Evolutionary conservation across 106 monocot genomes (phyloP).

Genomic region (Cymbidium sinense): DNA sequence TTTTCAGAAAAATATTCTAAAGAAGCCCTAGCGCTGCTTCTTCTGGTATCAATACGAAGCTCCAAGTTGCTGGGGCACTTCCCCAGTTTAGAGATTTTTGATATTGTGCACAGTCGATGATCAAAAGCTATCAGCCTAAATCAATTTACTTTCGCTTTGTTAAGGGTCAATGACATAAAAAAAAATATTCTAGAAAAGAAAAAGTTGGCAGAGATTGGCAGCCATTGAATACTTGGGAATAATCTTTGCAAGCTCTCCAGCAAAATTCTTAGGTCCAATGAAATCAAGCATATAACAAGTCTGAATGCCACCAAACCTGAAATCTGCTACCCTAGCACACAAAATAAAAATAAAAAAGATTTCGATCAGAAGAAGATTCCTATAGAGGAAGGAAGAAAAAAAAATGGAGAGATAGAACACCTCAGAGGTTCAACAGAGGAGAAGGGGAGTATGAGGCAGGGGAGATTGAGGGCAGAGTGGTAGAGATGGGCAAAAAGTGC

Average conservation of each 20-base stretch:
- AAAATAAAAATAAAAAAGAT: background rate
- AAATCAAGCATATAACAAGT: conserved; percentile 83
- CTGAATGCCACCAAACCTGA: conserved; percentile 26
- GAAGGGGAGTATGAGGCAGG: conserved; percentile 62
- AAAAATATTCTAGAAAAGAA: too few relatives aligned
- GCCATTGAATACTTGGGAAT: conserved; percentile 33
- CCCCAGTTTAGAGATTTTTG: conserved; percentile 25
- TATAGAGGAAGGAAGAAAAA: background rate
- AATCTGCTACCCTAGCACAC: conserved; percentile 43
- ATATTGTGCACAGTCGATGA: conserved; percentile 39
- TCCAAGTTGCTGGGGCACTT: conserved; percentile 42
- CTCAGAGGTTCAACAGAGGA: conserved; percentile 70
- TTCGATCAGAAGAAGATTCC: background rate
- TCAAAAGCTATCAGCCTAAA: conserved; percentile 75
- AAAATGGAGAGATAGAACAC: conserved; percentile 9
- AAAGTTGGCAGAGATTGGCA: background rate
- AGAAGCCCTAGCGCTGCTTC: conserved; percentile 42
- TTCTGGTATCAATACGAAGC: conserved; percentile 47
- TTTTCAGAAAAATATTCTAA: conserved; percentile 52
- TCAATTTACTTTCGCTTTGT: background rate
- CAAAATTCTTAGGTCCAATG: conserved; percentile 52
- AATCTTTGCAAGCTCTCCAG: conserved; percentile 40
- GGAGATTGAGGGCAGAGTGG: conserved; percentile 40
- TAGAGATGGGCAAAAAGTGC: conserved; percentile 66
- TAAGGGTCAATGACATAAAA: too few relatives aligned